A percentile compares a stretch with the other conserved stretches of the same genome.
Evolutionary conservation across 2,329 filamentous ascomycete species (phyloP).

Genomic region (Rutstroemia sp.): DNA sequence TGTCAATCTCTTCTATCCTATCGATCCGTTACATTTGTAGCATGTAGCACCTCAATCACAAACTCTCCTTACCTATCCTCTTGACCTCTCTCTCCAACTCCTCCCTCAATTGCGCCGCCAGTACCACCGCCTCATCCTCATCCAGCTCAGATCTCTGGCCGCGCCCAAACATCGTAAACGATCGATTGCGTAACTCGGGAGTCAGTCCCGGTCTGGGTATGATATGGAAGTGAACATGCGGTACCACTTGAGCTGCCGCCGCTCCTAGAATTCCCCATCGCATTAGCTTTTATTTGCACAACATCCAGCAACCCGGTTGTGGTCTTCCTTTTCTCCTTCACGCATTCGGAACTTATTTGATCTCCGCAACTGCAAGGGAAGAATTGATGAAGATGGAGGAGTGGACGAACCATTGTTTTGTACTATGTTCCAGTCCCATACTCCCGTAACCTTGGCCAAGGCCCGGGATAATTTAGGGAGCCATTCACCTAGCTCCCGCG

Average conservation of each 20-base stretch:
- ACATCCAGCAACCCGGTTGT: background rate
- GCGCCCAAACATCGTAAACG: constrained; percentile 76
- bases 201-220: constrained; percentile 70
- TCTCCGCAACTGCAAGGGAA: too few species aligned
- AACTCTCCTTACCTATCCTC: constrained; percentile 20
- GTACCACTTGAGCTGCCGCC: constrained; percentile 84
- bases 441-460: constrained; percentile 59
- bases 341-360: too few species aligned
- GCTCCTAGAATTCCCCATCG: constrained; percentile 42
- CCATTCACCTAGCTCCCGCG: constrained; percentile 57
- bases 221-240: constrained; percentile 90
- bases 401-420: constrained; percentile 71
- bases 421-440: constrained; percentile 88
- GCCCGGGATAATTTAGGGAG: constrained; percentile 68
- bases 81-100: constrained; percentile 41
- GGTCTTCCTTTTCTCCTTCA: background rate
- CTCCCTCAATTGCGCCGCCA: constrained; percentile 49
- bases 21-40: background rate
- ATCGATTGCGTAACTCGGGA: constrained; percentile 43
- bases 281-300: constrained; percentile 8
- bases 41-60: constrained; percentile 10
- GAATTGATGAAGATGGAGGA: too few species aligned
- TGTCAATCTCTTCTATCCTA: background rate
- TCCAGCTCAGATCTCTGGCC: constrained; percentile 68
- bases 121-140: constrained; percentile 58